phyloP scores from a whole-genome alignment of 805 yeast genomes.

The Cyberlindnera maclurae region DNA sequence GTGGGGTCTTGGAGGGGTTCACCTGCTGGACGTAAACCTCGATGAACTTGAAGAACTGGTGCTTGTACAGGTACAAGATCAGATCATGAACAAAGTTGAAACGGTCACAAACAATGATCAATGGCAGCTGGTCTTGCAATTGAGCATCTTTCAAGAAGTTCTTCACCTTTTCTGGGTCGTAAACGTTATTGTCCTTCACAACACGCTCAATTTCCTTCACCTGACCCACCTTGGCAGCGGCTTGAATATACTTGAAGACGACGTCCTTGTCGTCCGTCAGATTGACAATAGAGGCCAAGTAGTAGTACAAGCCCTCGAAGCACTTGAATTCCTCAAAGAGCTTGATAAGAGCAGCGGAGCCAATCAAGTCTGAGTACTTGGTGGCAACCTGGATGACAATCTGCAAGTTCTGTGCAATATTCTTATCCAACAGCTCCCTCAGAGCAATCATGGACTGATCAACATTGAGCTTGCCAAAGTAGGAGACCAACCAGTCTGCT shows the following conservation, averaged over 20 bases:
- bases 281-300: conserved; percentile 87
- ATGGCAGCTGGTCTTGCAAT: conserved; percentile 90
- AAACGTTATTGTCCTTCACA: conserved; percentile 88
- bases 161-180: conserved; percentile 95
- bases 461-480: conserved; percentile 89
- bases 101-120: conserved; percentile 94
- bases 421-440: conserved; percentile 74
- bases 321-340: conserved; percentile 91
- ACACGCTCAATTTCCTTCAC: conserved; percentile 91
- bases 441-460: conserved; percentile 88
- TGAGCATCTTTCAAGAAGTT: conserved; percentile 93
- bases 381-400: conserved; percentile 95
- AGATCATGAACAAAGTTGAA: conserved; percentile 88
- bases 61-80: conserved; percentile 87
- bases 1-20: conserved; percentile 92
- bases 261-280: conserved; percentile 91
- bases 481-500: conserved; percentile 87
- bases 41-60: conserved; percentile 91
- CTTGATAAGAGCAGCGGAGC: conserved; percentile 77
- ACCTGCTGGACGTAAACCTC: conserved; percentile 98
- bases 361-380: conserved; percentile 89
- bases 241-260: conserved; percentile 90
- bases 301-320: conserved; percentile 90
- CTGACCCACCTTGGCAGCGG: conserved; percentile 88
- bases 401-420: conserved; percentile 82